Percentiles rank a stretch among this genome's conserved stretches.
These are phyloP conservation scores for Fusarium sp. DNA, from an alignment of 2,329 filamentous ascomycete genomes.

Conservation along the genomic window DNA sequence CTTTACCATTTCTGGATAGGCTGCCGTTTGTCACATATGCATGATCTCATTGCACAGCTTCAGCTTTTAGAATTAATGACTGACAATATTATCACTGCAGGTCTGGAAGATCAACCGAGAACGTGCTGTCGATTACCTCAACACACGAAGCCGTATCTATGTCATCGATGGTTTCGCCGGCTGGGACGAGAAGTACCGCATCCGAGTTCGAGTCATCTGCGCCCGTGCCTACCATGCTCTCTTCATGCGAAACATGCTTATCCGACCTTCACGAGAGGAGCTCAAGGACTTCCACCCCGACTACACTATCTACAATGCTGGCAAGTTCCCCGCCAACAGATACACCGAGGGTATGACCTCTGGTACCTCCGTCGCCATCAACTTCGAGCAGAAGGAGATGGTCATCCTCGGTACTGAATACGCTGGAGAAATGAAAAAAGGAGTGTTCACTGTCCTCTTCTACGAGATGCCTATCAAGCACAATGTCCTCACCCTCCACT, in stretches of 20 bases:
- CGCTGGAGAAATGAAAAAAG: slow-evolving; percentile 86
- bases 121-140: slow-evolving; percentile 98
- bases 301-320: slow-evolving; percentile 99
- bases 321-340: slow-evolving; percentile 97
- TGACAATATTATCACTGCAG: slow-evolving; percentile 59
- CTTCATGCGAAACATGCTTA: slow-evolving; percentile 99
- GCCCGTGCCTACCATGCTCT: slow-evolving; percentile 98
- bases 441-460: slow-evolving; percentile 98
- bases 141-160: slow-evolving; percentile 98
- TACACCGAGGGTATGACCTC: slow-evolving; percentile 99
- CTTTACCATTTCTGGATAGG: slow-evolving; percentile 19
- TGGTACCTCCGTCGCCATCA: slow-evolving; percentile 96
- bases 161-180: slow-evolving; percentile 97
- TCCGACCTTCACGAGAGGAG: slow-evolving; percentile 89
- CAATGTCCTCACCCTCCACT: slow-evolving; percentile 98
- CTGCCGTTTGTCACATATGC: not conserved
- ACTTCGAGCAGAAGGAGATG: slow-evolving; percentile 99
- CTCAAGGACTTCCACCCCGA: slow-evolving; percentile 98
- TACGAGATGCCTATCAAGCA: slow-evolving; percentile 99
- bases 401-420: slow-evolving; percentile 99
- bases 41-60: slow-evolving; percentile 8
- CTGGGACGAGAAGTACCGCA: slow-evolving; percentile 98
- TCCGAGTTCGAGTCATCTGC: slow-evolving; percentile 97
- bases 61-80: slow-evolving; percentile 7
- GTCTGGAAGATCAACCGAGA: slow-evolving; percentile 99